Base-by-base conservation (phyloP, 176 grass and related monocot species). In the Musa beccarii region DNA sequence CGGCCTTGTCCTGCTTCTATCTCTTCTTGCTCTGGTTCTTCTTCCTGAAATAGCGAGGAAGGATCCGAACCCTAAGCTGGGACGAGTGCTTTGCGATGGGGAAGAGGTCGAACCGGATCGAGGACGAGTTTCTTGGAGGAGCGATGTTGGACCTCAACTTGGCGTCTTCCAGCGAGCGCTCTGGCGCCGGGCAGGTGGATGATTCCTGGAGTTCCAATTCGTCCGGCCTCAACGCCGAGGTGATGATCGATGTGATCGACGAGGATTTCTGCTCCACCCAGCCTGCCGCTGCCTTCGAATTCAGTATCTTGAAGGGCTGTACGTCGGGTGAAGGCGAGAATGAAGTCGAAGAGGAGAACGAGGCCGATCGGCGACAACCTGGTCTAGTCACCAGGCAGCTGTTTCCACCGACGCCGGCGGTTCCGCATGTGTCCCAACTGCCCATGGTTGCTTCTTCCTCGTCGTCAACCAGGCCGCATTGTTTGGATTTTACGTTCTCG, bases 21-120 rank as follows among this genome's bases (percentile, higher is more conserved):
- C 72, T 77, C 13, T 77, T 66, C 21, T 20, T 77, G 19, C 75
- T 77, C 28, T 66, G 75, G 62, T 22, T 77, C 7, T 77, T 77
- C 75, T 66, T 67, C 62, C 75, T 34, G 1, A 66, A 53, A 24
- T 66, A 65, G 75, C 19, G 54, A 59, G 59, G 59, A 63, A 59
- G 28, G 14, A 23, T 52, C 20, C 8, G 54, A 28, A 49, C 14
- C 2, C 14, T 9, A 1, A 19, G 34, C 50, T 21, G n/a, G 2
- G 69, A 13, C 7, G 51, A 75, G 53, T 59, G 25, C 26, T 59
- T 54, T 56, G 24, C 24, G 75, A 70, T 49, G 9, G 2, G 43
- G 43, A 70, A n/a, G 16, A 51, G 68, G 11, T 51, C 68, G 57
- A 59, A 16, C 16, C 56, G 56, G 56, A n/a, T 70, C 43, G 68